A percentile compares a stretch with the other conserved stretches of the same genome.
Evolutionary conservation across 2,329 filamentous ascomycete species (phyloP).

Genomic region (Apiospora sp.): DNA sequence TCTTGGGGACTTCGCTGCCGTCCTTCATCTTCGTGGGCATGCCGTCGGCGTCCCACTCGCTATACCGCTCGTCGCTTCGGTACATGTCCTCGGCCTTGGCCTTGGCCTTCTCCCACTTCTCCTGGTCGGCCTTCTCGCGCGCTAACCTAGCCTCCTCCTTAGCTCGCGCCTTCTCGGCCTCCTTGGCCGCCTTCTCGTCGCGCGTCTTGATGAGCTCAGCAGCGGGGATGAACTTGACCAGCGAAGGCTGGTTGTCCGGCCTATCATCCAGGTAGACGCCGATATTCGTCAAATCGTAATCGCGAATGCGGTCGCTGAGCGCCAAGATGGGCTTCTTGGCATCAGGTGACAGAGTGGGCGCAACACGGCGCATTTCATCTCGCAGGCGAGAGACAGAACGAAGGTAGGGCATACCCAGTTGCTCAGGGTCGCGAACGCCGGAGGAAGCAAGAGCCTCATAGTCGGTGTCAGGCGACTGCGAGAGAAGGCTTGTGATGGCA

Average conservation of each 20-base stretch:
- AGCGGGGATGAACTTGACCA: slow-evolving; percentile 73
- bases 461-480: slow-evolving; percentile 53
- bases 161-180: slow-evolving; percentile 65
- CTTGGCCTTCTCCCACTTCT: slow-evolving; percentile 66
- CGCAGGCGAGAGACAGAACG: slow-evolving; percentile 64
- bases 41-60: slow-evolving; percentile 83
- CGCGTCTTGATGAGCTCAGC: slow-evolving; percentile 64
- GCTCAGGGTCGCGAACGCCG: slow-evolving; percentile 60
- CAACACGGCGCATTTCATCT: slow-evolving; percentile 67
- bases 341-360: slow-evolving; percentile 52
- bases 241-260: slow-evolving; percentile 68
- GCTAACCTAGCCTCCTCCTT: slow-evolving; percentile 64
- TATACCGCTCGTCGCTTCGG: slow-evolving; percentile 65
- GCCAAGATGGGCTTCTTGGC: slow-evolving; percentile 76
- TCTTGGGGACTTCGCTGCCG: slow-evolving; percentile 83
- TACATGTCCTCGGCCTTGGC: slow-evolving; percentile 64
- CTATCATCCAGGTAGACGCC: slow-evolving; percentile 91
- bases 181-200: slow-evolving; percentile 66
- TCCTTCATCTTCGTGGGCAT: slow-evolving; percentile 79
- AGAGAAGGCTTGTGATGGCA: slow-evolving; percentile 51
- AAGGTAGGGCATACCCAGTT: slow-evolving; percentile 63
- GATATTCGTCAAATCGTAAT: slow-evolving; percentile 80
- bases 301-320: slow-evolving; percentile 82
- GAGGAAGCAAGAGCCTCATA: slow-evolving; percentile 53
- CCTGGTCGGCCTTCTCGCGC: slow-evolving; percentile 58